These are phyloP conservation scores for Claviceps arundinis DNA, from an alignment of 2,329 filamentous ascomycete species.

Conservation along the genomic window DNA sequence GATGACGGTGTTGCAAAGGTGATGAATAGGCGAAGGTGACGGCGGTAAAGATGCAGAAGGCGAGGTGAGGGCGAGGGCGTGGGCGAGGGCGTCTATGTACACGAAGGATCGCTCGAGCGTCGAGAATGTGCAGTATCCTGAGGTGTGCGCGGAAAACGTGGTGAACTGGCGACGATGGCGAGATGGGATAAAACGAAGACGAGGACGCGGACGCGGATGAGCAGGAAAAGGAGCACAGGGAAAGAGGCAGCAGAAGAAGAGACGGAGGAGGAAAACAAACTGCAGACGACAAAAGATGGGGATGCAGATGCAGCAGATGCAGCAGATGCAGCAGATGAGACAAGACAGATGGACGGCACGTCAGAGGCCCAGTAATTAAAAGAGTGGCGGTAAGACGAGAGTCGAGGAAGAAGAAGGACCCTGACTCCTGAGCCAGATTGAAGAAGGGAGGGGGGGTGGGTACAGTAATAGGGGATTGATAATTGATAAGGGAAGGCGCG, in stretches of 20 bases:
- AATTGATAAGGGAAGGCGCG: not conserved
- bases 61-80: not conserved
- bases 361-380: not conserved
- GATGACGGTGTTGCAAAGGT: not conserved
- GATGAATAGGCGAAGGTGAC: not conserved
- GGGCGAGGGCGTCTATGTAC: not conserved
- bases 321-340: not conserved
- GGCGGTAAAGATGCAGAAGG: not conserved
- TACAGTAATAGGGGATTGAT: not conserved
- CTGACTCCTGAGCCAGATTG: not conserved
- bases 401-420: not conserved
- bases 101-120: not conserved
- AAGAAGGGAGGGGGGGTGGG: not conserved
- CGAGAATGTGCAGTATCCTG: not conserved
- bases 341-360: not conserved
- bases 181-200: not conserved
- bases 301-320: not conserved
- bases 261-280: not conserved
- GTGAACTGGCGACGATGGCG: not conserved
- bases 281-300: not conserved
- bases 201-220: not conserved
- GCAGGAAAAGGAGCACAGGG: not conserved
- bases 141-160: not conserved
- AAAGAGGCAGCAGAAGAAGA: not conserved
- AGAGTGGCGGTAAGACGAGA: constrained; percentile 1